Conservation (phyloP, 1,284 basidiomycete genomes). For the Irpex lacteus region DNA sequence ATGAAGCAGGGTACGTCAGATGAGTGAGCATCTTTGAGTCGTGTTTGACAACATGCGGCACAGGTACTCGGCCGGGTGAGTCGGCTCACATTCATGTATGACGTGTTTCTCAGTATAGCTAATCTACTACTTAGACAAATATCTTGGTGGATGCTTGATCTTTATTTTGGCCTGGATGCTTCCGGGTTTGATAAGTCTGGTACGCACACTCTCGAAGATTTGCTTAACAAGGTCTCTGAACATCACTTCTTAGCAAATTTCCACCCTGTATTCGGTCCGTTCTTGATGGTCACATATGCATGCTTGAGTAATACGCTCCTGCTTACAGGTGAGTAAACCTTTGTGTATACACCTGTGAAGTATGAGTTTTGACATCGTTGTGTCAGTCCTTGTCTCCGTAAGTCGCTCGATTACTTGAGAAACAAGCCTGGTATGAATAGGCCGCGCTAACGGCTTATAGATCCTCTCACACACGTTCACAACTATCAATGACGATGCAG, state of each 20-base stretch:
- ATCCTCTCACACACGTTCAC: conserved; percentile 94
- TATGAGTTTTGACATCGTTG: conserved; percentile 8
- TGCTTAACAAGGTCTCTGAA: no score
- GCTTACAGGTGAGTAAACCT: conserved; percentile 56
- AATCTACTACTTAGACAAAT: conserved; percentile 49
- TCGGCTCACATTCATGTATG: conserved; percentile 6
- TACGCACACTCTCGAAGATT: conserved; percentile 32
- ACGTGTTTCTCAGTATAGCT: neutral
- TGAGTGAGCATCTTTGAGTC: neutral
- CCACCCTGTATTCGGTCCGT: conserved; percentile 81
- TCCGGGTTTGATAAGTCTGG: conserved; percentile 77
- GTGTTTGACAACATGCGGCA: neutral
- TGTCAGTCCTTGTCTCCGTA: conserved; percentile 73
- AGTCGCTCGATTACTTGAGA: conserved; percentile 23
- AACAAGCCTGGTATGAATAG: neutral
- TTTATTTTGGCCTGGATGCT: conserved; percentile 90
- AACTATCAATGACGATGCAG: conserved; percentile 87
- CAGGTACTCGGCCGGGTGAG: conserved; percentile 46
- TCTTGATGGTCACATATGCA: conserved; percentile 85
- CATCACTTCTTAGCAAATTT: conserved; percentile 52
- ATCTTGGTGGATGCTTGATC: conserved; percentile 87
- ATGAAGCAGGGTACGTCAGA: conserved; percentile 46
- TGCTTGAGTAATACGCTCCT: conserved; percentile 86
- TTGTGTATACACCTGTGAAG: conserved; percentile 6
- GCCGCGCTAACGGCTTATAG: conserved; percentile 32